Conservation (phyloP, 2,329 filamentous ascomycete species). For the Purpureocillium takamizusanense region DNA sequence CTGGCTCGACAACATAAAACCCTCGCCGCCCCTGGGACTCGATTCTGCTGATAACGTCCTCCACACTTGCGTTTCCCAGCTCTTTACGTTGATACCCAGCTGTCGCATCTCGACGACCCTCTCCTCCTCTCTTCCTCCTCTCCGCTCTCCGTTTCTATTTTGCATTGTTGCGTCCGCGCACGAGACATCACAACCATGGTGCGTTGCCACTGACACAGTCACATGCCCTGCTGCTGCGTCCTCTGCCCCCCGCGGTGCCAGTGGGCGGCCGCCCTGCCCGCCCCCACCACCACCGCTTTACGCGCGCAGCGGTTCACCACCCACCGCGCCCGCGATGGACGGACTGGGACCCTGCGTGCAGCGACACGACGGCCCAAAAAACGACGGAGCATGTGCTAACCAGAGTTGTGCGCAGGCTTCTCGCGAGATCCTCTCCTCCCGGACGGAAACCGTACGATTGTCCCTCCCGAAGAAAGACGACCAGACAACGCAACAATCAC, state of each 20-base stretch:
- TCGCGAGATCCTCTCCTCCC: constrained; percentile 17
- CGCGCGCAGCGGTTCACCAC: not conserved
- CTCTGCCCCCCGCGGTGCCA: not conserved
- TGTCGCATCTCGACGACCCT: not conserved
- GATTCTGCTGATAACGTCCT: not conserved
- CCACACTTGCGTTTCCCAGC: constrained; percentile 2
- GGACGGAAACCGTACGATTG: constrained; percentile 23
- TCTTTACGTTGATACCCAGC: constrained; percentile 1
- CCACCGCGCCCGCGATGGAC: too few relatives aligned
- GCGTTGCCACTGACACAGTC: constrained; percentile 4
- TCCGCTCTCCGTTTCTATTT: constrained; percentile 1
- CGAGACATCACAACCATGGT: constrained; percentile 12
- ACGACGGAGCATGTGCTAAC: constrained; percentile 6
- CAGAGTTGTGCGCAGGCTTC: constrained; percentile 13
- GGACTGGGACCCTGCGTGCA: not conserved
- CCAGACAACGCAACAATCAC: not conserved
- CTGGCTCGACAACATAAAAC: constrained; percentile 11
- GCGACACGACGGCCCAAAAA: not conserved
- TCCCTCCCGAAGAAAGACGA: not conserved
- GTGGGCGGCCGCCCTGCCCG: not conserved
- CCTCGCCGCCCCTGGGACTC: constrained; percentile 8
- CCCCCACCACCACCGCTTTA: constrained; percentile 1
- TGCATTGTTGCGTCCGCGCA: constrained; percentile 1
- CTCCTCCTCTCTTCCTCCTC: not conserved
- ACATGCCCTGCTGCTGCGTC: too few relatives aligned